Conservation (phyloP, 306 rosid species). For the Lagenaria siceraria region DNA sequence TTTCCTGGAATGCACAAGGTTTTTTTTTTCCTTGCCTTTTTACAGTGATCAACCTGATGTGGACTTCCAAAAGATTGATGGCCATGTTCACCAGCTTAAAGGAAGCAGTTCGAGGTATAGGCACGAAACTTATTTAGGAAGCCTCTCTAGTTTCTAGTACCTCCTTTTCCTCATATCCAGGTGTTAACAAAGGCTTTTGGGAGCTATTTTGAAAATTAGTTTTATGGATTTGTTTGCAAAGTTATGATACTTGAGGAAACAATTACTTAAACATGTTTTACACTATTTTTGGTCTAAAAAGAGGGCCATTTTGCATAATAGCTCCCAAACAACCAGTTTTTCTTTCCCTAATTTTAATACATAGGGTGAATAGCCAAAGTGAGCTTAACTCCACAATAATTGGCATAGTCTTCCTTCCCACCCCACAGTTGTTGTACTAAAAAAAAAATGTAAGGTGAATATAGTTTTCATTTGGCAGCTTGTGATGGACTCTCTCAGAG, state of each 20-base stretch:
- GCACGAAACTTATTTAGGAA: not conserved
- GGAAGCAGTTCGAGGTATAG: slow-evolving; percentile 97
- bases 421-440: too few relatives aligned
- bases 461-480: not conserved
- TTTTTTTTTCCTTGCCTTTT: slow-evolving; percentile 1
- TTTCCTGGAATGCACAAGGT: not conserved
- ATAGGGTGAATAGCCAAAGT: not conserved
- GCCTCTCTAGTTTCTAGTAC: not conserved
- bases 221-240: not conserved
- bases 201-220: not conserved
- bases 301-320: not conserved
- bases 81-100: slow-evolving; percentile 93
- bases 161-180: not conserved
- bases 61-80: slow-evolving; percentile 80
- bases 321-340: not conserved
- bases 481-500: not conserved
- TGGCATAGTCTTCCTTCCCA: too few relatives aligned
- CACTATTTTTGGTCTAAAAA: not conserved
- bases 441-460: not conserved
- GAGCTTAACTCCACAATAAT: too few relatives aligned
- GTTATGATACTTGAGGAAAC: not conserved
- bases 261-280: not conserved
- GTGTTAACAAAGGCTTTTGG: not conserved
- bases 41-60: slow-evolving; percentile 53
- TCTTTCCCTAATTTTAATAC: not conserved